Conservation (phyloP, 1,139 yeast species). For the Komagataea norvegica region DNA sequence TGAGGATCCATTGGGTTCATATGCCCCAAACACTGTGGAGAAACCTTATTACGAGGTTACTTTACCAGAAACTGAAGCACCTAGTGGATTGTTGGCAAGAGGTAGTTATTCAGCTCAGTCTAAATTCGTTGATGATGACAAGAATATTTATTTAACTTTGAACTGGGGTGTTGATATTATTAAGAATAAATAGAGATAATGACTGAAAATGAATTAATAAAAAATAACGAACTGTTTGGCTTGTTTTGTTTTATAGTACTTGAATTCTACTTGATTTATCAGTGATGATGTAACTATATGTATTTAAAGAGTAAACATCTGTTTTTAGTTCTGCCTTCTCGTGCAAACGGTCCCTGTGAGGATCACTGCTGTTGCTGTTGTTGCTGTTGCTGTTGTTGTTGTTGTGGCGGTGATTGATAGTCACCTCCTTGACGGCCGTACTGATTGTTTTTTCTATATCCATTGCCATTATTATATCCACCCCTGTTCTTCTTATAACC, state of each 20-base stretch:
- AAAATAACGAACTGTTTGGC: not conserved
- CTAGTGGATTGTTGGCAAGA: slow-evolving; percentile 83
- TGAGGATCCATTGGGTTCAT: slow-evolving; percentile 87
- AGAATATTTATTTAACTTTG: slow-evolving; percentile 62
- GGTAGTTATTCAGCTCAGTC: slow-evolving; percentile 80
- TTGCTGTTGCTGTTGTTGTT: not conserved
- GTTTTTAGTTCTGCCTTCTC: too few species aligned
- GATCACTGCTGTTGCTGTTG: not conserved
- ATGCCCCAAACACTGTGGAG: slow-evolving; percentile 82
- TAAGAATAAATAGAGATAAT: slow-evolving; percentile 25
- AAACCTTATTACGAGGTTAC: slow-evolving; percentile 77
- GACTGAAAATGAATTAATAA: not conserved
- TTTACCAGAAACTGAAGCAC: slow-evolving; percentile 87
- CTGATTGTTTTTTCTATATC: slow-evolving; percentile 1
- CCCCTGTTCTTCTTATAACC: slow-evolving; percentile 6
- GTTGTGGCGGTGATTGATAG: not conserved
- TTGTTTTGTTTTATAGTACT: not conserved
- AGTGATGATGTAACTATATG: too few species aligned
- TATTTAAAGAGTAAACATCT: too few species aligned
- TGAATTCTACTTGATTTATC: too few species aligned
- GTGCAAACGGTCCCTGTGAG: too few species aligned
- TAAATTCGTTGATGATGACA: slow-evolving; percentile 86
- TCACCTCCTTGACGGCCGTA: not conserved
- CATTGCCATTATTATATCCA: slow-evolving; percentile 1
- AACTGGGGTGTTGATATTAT: slow-evolving; percentile 85